A percentile compares a stretch with the other conserved stretches of the same genome.
These are phyloP conservation scores for Juncus inflexus DNA, from an alignment of 176 grass and related monocot genomes.

Conservation along the genomic window DNA sequence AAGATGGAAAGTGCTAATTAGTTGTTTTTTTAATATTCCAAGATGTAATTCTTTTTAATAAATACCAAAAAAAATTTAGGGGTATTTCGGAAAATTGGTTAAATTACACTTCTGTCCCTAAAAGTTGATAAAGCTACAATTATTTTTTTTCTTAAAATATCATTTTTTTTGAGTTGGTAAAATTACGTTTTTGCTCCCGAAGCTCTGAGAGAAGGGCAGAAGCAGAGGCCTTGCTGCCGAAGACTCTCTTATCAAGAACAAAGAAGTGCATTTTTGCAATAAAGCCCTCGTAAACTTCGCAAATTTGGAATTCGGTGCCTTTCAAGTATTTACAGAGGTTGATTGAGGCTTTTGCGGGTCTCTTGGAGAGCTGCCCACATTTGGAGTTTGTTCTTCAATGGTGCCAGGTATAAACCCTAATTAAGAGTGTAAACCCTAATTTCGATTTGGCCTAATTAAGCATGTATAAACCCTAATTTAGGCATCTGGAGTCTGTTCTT, in stretches of 20 bases:
- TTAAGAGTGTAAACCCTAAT: neutral
- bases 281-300: slow-evolving; percentile 47
- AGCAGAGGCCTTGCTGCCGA: slow-evolving; percentile 80
- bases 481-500: slow-evolving; percentile 86
- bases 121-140: too few relatives aligned
- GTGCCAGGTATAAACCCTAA: slow-evolving; percentile 48
- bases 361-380: slow-evolving; percentile 85
- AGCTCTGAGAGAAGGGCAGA: slow-evolving; percentile 66
- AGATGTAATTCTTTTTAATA: too few relatives aligned
- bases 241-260: slow-evolving; percentile 87
- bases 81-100: too few relatives aligned
- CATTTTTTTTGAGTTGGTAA: neutral
- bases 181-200: slow-evolving; percentile 31
- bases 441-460: neutral
- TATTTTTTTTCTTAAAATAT: too few relatives aligned
- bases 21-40: too few relatives aligned
- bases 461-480: neutral
- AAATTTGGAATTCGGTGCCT: slow-evolving; percentile 55
- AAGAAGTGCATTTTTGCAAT: slow-evolving; percentile 87
- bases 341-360: slow-evolving; percentile 70
- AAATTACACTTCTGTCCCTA: too few relatives aligned
- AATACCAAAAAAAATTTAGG: too few relatives aligned
- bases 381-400: slow-evolving; percentile 90
- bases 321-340: slow-evolving; percentile 81
- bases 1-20: too few relatives aligned